phyloP scores from a whole-genome alignment of 345 rosid species.

The Fremontodendron californicum region DNA sequence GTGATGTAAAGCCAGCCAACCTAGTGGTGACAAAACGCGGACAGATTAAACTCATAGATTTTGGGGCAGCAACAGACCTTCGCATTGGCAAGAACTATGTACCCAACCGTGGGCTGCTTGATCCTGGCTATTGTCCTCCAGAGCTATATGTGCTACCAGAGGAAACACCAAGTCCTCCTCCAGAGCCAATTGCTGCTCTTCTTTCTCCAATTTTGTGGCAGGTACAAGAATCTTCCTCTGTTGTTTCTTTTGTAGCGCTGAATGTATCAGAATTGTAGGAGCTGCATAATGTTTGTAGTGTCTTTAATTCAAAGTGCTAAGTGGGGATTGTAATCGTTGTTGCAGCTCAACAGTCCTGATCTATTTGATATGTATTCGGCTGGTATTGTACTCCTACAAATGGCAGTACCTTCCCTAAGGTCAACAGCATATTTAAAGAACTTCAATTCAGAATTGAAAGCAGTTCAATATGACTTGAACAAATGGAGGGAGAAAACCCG shows the following conservation, averaged over 20 bases:
- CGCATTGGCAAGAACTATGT: slow-evolving; percentile 94
- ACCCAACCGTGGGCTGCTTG: slow-evolving; percentile 63
- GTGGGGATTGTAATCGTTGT: slow-evolving; percentile 16
- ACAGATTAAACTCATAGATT: slow-evolving; percentile 88
- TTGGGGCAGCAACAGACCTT: slow-evolving; percentile 94
- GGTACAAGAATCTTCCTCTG: slow-evolving; percentile 32
- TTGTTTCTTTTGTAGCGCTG: neutral
- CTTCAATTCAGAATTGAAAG: slow-evolving; percentile 66
- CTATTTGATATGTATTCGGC: slow-evolving; percentile 87
- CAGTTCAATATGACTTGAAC: slow-evolving; percentile 55
- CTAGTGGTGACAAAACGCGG: slow-evolving; percentile 90
- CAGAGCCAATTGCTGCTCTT: slow-evolving; percentile 87
- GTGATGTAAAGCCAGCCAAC: slow-evolving; percentile 92
- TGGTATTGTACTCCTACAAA: slow-evolving; percentile 85
- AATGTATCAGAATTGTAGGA: neutral
- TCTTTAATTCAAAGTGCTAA: slow-evolving; percentile 12
- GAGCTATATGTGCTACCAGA: slow-evolving; percentile 93
- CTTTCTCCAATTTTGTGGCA: slow-evolving; percentile 92
- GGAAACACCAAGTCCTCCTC: slow-evolving; percentile 91
- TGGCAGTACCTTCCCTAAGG: slow-evolving; percentile 81
- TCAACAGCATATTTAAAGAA: slow-evolving; percentile 70
- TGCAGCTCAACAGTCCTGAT: slow-evolving; percentile 93
- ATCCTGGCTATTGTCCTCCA: slow-evolving; percentile 93
- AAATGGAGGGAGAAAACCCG: slow-evolving; percentile 68
- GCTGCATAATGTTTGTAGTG: neutral